A percentile compares a stretch with the other conserved stretches of the same genome.
These are phyloP conservation scores for Sporobolomyces pararoseus DNA, from an alignment of 768 basidiomycete genomes.

Conservation along the genomic window DNA sequence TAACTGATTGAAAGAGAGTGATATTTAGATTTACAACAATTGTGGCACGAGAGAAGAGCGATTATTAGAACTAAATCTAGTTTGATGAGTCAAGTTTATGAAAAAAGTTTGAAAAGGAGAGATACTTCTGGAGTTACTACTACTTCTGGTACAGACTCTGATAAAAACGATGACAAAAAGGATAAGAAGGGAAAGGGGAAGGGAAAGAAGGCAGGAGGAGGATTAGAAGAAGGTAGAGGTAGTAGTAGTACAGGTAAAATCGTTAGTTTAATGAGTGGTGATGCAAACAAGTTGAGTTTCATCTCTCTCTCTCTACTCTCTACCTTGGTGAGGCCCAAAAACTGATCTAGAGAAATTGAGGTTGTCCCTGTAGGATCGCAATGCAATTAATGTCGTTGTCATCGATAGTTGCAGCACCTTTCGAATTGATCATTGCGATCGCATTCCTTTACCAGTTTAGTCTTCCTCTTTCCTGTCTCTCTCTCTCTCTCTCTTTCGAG, in stretches of 20 bases:
- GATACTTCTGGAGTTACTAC: constrained; percentile 29
- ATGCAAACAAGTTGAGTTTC: constrained; percentile 54
- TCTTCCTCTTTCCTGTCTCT: not conserved
- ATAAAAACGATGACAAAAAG: not conserved
- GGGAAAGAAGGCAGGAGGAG: constrained; percentile 36
- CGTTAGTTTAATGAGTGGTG: constrained; percentile 17
- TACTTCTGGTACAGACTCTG: not conserved
- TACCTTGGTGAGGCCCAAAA: not conserved
- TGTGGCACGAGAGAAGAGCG: constrained; percentile 33
- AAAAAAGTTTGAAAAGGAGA: constrained; percentile 36
- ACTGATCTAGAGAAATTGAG: not conserved
- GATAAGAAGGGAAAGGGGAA: not conserved
- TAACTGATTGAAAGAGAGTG: not conserved
- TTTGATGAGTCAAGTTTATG: constrained; percentile 39
- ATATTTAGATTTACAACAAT: constrained; percentile 29
- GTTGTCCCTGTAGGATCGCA: constrained; percentile 9
- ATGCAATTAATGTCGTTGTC: constrained; percentile 31
- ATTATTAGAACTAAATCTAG: constrained; percentile 8
- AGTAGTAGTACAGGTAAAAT: constrained; percentile 31
- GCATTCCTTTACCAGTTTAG: constrained; percentile 38
- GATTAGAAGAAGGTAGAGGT: constrained; percentile 33
- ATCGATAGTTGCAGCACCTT: constrained; percentile 31
- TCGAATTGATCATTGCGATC: constrained; percentile 34
- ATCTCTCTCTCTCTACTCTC: not conserved
- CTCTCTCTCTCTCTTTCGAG: not conserved